Evolutionary conservation across 305 asterid genomes (phyloP).

Genomic region (Lippia alba): DNA sequence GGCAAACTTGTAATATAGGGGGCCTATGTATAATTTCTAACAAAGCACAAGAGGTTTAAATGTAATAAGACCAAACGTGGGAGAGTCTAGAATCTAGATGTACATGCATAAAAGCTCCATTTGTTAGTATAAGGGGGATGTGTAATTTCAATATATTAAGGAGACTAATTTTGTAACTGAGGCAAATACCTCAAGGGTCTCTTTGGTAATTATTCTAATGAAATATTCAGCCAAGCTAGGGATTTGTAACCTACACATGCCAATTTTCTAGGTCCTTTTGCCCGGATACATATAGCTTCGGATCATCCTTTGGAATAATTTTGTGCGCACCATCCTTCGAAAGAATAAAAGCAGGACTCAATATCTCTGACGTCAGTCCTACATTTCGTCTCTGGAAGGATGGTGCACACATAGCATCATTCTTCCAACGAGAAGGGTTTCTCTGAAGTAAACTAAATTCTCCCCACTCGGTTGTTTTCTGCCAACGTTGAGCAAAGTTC

Average conservation of each 20-base stretch:
- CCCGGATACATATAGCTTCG: constrained; percentile 56
- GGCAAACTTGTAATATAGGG: too few relatives aligned
- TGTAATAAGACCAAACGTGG: too few relatives aligned
- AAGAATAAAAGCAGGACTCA: constrained; percentile 65
- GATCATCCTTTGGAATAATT: constrained; percentile 64
- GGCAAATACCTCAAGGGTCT: too few relatives aligned
- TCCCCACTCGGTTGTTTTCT: constrained; percentile 85
- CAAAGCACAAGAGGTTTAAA: too few relatives aligned
- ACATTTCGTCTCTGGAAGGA: too few relatives aligned
- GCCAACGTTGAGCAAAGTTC: constrained; percentile 96
- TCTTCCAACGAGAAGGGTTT: constrained; percentile 67
- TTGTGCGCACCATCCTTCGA: constrained; percentile 55
- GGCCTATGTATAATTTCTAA: too few relatives aligned
- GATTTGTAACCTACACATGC: constrained; percentile 79
- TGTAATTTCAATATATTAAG: too few relatives aligned
- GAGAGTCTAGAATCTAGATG: too few relatives aligned
- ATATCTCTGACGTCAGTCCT: constrained; percentile 96
- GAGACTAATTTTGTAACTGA: too few relatives aligned
- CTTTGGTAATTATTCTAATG: constrained; percentile 17
- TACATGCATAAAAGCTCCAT: too few relatives aligned
- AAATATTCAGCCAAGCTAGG: neutral
- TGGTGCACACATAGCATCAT: constrained; percentile 92
- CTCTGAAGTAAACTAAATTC: constrained; percentile 75
- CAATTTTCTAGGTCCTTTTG: constrained; percentile 73
- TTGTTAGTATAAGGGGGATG: too few relatives aligned